These are phyloP conservation scores for Ramularia collo-cygni DNA, from an alignment of 2,329 filamentous ascomycete genomes.

Conservation along the genomic window DNA sequence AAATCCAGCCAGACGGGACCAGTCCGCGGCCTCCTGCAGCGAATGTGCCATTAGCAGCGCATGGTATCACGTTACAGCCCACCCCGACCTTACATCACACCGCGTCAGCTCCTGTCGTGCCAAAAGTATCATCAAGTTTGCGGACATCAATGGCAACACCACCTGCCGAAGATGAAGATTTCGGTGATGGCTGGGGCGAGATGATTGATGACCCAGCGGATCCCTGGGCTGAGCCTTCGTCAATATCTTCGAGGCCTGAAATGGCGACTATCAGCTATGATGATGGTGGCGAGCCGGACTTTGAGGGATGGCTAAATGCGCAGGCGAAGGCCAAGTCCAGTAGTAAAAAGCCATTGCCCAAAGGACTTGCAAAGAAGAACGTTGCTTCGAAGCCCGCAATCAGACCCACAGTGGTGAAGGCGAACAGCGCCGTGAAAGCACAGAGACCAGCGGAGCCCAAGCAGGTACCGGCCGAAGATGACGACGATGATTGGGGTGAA, in stretches of 20 bases:
- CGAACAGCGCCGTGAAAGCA: no score
- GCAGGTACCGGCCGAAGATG: no score
- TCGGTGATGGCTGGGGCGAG: slow-evolving; percentile 67
- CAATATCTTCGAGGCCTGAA: slow-evolving; percentile 45
- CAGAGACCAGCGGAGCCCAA: no score
- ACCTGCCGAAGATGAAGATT: slow-evolving; percentile 48
- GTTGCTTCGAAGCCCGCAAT: no score
- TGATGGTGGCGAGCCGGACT: slow-evolving; percentile 85
- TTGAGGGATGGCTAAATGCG: slow-evolving; percentile 88
- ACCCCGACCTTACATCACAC: slow-evolving; percentile 21
- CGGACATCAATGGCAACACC: slow-evolving; percentile 17
- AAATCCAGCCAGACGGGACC: slow-evolving; percentile 62
- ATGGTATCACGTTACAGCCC: slow-evolving; percentile 26
- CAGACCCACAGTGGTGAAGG: no score
- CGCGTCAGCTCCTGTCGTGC: slow-evolving; percentile 25
- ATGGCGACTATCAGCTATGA: slow-evolving; percentile 57
- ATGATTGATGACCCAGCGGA: slow-evolving; percentile 41
- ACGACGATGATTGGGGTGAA: no score
- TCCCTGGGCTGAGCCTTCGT: slow-evolving; percentile 49
- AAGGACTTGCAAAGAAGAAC: slow-evolving; percentile 64
- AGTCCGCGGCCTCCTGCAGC: slow-evolving; percentile 16
- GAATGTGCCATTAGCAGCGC: slow-evolving; percentile 39
- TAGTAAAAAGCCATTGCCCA: slow-evolving; percentile 65
- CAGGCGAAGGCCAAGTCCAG: slow-evolving; percentile 69
- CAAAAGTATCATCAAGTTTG: slow-evolving; percentile 23